Evolutionary conservation across 179 eudicot species (phyloP).

Genomic region (Pouteria campechiana): DNA sequence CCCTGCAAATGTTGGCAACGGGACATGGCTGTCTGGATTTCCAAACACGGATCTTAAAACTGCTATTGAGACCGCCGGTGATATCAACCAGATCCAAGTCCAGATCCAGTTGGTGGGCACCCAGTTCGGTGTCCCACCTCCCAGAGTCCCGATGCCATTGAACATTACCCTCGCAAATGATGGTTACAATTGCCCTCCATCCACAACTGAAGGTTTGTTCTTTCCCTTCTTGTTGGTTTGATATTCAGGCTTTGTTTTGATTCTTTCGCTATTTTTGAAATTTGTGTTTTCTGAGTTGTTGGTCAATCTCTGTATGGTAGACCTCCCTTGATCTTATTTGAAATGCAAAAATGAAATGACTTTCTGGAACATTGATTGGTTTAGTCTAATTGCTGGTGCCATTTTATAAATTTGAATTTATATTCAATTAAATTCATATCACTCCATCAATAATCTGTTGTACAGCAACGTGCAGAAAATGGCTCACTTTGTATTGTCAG

Average conservation of each 20-base stretch:
- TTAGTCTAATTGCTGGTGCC: too few species aligned
- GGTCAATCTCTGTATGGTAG: background rate
- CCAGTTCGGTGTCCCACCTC: slow-evolving; percentile 60
- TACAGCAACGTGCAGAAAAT: too few species aligned
- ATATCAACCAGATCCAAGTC: slow-evolving; percentile 29
- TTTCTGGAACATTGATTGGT: too few species aligned
- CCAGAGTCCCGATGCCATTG: slow-evolving; percentile 44
- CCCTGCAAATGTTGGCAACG: slow-evolving; percentile 45
- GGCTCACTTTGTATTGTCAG: too few species aligned
- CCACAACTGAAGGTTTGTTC: slow-evolving; percentile 29
- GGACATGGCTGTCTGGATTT: slow-evolving; percentile 44
- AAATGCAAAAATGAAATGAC: too few species aligned
- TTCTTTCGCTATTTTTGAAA: background rate
- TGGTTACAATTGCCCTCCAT: slow-evolving; percentile 47
- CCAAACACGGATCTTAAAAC: slow-evolving; percentile 41
- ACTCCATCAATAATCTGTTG: too few species aligned
- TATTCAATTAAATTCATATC: too few species aligned
- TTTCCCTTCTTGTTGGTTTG: background rate
- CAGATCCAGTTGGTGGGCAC: slow-evolving; percentile 49
- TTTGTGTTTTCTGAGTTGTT: background rate
- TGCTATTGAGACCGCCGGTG: slow-evolving; percentile 71
- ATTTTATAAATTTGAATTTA: too few species aligned
- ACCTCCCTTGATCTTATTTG: too few species aligned
- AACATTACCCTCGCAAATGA: slow-evolving; percentile 60
- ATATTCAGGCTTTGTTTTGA: background rate